Base-by-base conservation (phyloP, 768 basidiomycete species). In the Exsudoporus frostii region DNA sequence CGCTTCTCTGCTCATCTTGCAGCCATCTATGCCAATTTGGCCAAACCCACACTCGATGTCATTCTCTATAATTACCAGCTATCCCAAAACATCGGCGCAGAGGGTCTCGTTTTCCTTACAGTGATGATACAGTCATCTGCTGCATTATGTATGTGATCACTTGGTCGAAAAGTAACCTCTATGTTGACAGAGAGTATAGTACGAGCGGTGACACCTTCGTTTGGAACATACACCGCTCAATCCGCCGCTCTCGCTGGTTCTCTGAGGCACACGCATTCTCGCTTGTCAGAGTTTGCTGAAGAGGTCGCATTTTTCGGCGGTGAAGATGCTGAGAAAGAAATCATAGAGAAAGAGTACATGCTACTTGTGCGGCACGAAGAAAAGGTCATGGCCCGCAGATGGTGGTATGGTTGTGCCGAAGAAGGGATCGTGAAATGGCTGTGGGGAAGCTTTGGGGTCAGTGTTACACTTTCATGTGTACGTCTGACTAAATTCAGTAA, bases 341-440 rank as follows among this genome's bases (percentile, higher is more conserved):
- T 94, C 6, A 80, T 98, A 49, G 95, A 98, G 69, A 79, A 91
- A 44, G 89, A 90, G 58, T 98, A 95, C 68, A 86, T 87, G 27
- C 81, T 82, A 7, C 77, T 96, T 24, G 79, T 96, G 53, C 85
- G 84, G 65, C 96, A 98, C 60, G 88, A 94, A 69, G 88, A 88
- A 59, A 79, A 79, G 53, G 88, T 95, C 2, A 76, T 95, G 60
- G 73, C 80, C 25, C 84, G 88, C 56, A 77, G 88, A 32, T 90
- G 95, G 80, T 91, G 87, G 88, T 92, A 96, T 69, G 84, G 88
- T 2, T 89, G 93, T 65, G 81, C 87, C 17, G 96, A 99, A 69
- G 96, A 98, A 70, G 93, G 91, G 2, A 85, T 99, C 40, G 87
- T 98, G 63, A 98, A 99, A 72, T 98, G 87, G 88, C 64, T 95